Evolutionary conservation across 2,329 filamentous ascomycete genomes (phyloP).

Genomic region (Trichoderma asperellum): DNA sequence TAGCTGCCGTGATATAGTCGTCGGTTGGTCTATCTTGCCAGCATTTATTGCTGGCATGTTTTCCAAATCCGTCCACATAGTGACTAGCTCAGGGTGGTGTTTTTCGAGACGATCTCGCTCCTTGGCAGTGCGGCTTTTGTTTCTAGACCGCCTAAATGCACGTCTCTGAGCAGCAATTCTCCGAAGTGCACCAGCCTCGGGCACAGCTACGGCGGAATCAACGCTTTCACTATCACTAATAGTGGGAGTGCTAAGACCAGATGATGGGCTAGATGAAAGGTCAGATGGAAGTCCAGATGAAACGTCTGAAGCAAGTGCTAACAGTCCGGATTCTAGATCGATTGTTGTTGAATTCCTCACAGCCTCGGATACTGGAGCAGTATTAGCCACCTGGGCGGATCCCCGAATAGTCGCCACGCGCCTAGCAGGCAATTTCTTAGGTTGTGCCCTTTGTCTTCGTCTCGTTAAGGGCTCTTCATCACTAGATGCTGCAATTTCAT

Average conservation of each 20-base stretch:
- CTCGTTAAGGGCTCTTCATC: conserved; percentile 39
- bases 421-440: conserved; percentile 1
- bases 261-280: not conserved
- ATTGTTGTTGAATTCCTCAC: not conserved
- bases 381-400: not conserved
- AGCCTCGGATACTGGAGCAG: not conserved
- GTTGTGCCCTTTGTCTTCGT: conserved; percentile 27
- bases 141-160: conserved; percentile 39
- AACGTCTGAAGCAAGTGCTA: not conserved
- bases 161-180: conserved; percentile 37
- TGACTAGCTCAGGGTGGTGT: conserved; percentile 76
- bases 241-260: conserved; percentile 26
- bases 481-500: conserved; percentile 30
- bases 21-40: conserved; percentile 55
- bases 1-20: conserved; percentile 76
- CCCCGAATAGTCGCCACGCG: not conserved
- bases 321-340: conserved; percentile 9
- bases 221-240: conserved; percentile 35
- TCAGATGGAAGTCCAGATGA: conserved; percentile 10
- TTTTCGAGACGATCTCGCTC: conserved; percentile 71
- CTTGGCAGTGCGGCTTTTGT: conserved; percentile 38
- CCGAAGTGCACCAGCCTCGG: not conserved
- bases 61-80: conserved; percentile 83
- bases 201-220: too few species aligned
- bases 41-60: conserved; percentile 67